These are phyloP conservation scores for Cryptomeria japonica DNA, from an alignment of 75 land plant species.

Conservation along the genomic window DNA sequence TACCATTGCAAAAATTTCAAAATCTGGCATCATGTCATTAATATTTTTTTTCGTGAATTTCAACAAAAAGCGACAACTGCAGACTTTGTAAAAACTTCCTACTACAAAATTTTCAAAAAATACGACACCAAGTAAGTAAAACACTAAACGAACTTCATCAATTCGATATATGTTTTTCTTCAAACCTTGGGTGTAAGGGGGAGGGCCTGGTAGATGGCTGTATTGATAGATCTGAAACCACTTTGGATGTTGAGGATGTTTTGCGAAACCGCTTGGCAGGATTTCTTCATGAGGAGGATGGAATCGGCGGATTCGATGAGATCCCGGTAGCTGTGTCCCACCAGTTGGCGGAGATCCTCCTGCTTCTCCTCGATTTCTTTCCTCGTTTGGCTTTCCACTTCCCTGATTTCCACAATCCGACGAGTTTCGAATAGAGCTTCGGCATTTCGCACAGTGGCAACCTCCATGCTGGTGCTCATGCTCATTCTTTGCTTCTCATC, in stretches of 20 bases:
- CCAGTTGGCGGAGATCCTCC: slow-evolving; percentile 93
- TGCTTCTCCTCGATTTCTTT: slow-evolving; percentile 75
- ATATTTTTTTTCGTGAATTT: no score
- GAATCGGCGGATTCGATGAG: slow-evolving; percentile 98
- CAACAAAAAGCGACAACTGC: background rate
- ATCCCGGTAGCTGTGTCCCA: slow-evolving; percentile 94
- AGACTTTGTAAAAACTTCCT: background rate
- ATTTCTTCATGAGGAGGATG: slow-evolving; percentile 73
- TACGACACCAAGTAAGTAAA: background rate
- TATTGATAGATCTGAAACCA: slow-evolving; percentile 54
- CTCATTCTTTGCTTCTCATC: background rate
- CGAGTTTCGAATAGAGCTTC: slow-evolving; percentile 87
- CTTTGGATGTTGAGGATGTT: slow-evolving; percentile 57
- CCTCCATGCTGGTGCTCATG: background rate
- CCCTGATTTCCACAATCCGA: slow-evolving; percentile 87
- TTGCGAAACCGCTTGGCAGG: slow-evolving; percentile 58
- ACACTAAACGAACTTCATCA: background rate
- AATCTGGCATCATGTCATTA: no score
- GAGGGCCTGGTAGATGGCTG: slow-evolving; percentile 23
- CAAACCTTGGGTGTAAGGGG: slow-evolving; percentile 2
- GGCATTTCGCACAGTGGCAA: slow-evolving; percentile 61
- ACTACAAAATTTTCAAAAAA: background rate
- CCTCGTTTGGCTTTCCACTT: slow-evolving; percentile 68
- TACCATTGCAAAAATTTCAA: no score
- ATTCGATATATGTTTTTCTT: background rate